Conservation (phyloP, 306 rosid species). For the Senna siamea region DNA sequence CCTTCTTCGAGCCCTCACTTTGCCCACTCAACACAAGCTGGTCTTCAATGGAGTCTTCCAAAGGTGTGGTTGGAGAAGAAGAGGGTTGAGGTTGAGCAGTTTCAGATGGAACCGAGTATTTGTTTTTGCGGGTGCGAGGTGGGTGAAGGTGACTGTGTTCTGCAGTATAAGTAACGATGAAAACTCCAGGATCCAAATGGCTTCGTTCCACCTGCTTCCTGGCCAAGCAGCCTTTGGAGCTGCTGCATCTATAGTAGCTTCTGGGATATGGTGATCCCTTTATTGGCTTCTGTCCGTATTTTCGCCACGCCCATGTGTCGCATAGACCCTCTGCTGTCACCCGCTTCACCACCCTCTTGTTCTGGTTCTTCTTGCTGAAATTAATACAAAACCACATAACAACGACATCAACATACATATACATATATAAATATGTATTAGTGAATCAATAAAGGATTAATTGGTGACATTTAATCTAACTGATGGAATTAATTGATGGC, state of each 20-base stretch:
- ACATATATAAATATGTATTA: too few species aligned
- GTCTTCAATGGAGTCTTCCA: too few species aligned
- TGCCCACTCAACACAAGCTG: constrained; percentile 17
- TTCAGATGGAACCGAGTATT: neutral
- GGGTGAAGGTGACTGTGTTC: constrained; percentile 84
- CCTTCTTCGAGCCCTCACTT: constrained; percentile 31
- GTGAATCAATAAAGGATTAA: too few species aligned
- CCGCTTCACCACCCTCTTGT: constrained; percentile 64
- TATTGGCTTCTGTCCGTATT: constrained; percentile 96
- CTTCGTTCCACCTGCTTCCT: constrained; percentile 89
- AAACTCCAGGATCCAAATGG: constrained; percentile 58
- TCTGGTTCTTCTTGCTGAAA: constrained; percentile 66
- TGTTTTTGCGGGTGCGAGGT: constrained; percentile 55
- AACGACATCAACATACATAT: too few species aligned
- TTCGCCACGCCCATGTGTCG: constrained; percentile 94
- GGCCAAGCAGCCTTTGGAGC: constrained; percentile 83
- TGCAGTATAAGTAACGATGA: constrained; percentile 72
- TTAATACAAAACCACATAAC: too few species aligned
- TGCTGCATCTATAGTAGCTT: constrained; percentile 89
- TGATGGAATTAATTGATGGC: neutral
- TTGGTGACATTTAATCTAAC: too few species aligned
- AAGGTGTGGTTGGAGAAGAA: constrained; percentile 12
- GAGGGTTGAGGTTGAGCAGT: neutral
- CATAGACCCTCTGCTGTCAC: constrained; percentile 56
- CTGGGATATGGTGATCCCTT: constrained; percentile 95